phyloP scores from a whole-genome alignment of 108 stramenopile species.

The Nitzschia sp. region DNA sequence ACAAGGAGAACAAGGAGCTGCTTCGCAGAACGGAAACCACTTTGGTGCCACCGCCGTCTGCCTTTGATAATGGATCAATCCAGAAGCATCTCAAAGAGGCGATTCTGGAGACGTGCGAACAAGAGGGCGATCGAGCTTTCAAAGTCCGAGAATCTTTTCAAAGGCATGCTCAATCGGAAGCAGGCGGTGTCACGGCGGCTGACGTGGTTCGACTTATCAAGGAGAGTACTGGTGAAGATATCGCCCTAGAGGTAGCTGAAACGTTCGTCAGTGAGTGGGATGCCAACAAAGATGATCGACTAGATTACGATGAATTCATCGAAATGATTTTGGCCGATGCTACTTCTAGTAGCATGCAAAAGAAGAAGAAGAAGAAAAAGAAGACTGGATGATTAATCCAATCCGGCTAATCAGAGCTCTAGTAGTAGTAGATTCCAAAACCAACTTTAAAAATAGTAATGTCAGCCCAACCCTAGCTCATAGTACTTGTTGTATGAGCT shows the following conservation, averaged over 20 bases:
- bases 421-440: no score
- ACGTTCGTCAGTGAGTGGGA: conserved; percentile 12
- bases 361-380: neutral
- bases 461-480: no score
- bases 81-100: conserved; percentile 17
- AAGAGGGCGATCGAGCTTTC: neutral
- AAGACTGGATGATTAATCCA: no score
- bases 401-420: no score
- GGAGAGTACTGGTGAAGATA: conserved; percentile 11
- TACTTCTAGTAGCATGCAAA: neutral
- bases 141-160: neutral
- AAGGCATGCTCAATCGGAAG: neutral
- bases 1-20: neutral
- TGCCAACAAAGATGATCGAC: conserved; percentile 1
- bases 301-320: conserved; percentile 18
- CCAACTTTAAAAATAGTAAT: no score
- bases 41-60: neutral
- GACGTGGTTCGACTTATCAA: conserved; percentile 20
- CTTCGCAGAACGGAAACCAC: no score
- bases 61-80: neutral
- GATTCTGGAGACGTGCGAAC: conserved; percentile 1
- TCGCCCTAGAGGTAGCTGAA: conserved; percentile 3
- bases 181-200: conserved; percentile 1
- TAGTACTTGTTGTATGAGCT: no score
- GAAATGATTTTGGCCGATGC: conserved; percentile 11